Base-by-base conservation (phyloP, 148 eudicot genomes). In the Amaranthus cruentus region DNA sequence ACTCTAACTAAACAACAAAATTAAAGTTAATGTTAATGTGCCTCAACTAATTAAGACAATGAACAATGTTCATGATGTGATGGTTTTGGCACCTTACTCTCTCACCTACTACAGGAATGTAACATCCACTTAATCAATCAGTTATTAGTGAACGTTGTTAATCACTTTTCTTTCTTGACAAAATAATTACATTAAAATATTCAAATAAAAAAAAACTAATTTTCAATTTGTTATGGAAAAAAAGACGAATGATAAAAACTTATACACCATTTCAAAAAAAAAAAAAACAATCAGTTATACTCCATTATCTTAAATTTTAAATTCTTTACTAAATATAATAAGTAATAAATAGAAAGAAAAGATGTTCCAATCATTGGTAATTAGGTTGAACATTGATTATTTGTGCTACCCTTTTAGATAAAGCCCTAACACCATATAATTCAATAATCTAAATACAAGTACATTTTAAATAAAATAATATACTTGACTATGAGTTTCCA, bases 401-500 rank as follows among this genome's bases (percentile, higher is more conserved):
- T 71, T 57, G 47, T 55, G 52, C 50, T 64, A 76, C 65, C 80
- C 49, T 77, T 71, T 77, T 38, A 55, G 80, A 77, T 56, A 77
- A 71, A 64, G 75, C 80, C 72, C 44, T 66, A 57, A 66, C 76
- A 77, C 68, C 76, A 66, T 66, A 54, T 72, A 71, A 28, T 77
- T 47, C 28, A 10, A 28, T 28, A 28, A 28, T 28, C 38, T 28
- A 28, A 28, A 28, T 28, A 28, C 38, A 28, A 28, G 38, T 28
- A 28, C 38, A 28, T 28, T 28, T 28, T 28, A 28, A 28, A 28
- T 28, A 28, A 28, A 28, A 0, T 28, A 1, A 28, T 28, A 28
- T 28, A 28, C 38, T 0, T 28, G 38, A 28, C 38, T 28, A 28
- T 28, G 38, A 28, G 1, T 28, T 28, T 28, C 38, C 38, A 28